These are phyloP conservation scores for Melaleuca quinquenervia DNA, from an alignment of 345 rosid genomes.

Conservation along the genomic window DNA sequence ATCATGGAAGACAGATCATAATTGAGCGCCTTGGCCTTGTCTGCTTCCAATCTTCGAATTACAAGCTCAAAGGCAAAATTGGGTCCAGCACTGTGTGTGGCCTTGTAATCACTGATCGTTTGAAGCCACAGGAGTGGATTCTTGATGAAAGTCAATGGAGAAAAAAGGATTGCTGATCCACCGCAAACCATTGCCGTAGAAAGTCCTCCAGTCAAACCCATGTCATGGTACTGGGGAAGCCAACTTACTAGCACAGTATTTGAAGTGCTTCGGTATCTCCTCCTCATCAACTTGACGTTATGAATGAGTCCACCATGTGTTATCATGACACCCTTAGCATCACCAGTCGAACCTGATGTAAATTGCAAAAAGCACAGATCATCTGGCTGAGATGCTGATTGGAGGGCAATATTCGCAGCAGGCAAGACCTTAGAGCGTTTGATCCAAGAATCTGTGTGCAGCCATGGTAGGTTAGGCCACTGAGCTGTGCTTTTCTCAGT, in stretches of 20 bases:
- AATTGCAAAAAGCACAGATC: slow-evolving; percentile 59
- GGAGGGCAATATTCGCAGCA: not conserved
- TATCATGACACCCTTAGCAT: slow-evolving; percentile 67
- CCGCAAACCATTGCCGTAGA: slow-evolving; percentile 59
- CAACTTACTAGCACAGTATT: slow-evolving; percentile 50
- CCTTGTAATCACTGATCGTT: slow-evolving; percentile 36
- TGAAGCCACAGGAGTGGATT: slow-evolving; percentile 61
- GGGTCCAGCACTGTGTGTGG: slow-evolving; percentile 67
- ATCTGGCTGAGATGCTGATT: slow-evolving; percentile 20
- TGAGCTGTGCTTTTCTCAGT: slow-evolving; percentile 14
- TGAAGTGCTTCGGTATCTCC: slow-evolving; percentile 45
- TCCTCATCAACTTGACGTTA: slow-evolving; percentile 54
- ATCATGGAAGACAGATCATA: slow-evolving; percentile 57
- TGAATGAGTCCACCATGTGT: slow-evolving; percentile 57
- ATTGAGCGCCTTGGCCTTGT: slow-evolving; percentile 17
- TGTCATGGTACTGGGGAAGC: slow-evolving; percentile 78
- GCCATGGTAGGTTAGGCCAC: slow-evolving; percentile 67
- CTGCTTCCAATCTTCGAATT: slow-evolving; percentile 42
- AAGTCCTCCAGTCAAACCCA: slow-evolving; percentile 69
- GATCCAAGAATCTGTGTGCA: slow-evolving; percentile 57
- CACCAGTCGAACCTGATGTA: slow-evolving; percentile 68
- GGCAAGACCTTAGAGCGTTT: slow-evolving; percentile 20
- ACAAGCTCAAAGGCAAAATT: slow-evolving; percentile 56
- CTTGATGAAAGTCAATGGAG: slow-evolving; percentile 49
- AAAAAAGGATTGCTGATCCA: slow-evolving; percentile 45